Evolutionary conservation across 805 yeast genomes (phyloP).

Genomic region (Metschnikowia bowlesiae): DNA sequence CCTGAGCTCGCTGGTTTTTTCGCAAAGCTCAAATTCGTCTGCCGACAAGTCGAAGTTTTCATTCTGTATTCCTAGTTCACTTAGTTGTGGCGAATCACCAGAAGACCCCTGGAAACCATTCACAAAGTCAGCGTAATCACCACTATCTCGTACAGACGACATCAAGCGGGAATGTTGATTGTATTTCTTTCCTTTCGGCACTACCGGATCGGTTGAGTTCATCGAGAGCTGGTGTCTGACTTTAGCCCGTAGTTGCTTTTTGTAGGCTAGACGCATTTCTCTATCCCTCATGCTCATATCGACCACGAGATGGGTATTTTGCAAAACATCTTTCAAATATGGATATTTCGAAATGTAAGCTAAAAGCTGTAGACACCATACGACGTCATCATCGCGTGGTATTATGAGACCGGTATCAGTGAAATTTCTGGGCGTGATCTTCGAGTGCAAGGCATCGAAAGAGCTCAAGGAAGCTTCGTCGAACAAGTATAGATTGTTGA

Average conservation of each 20-base stretch:
- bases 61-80: conserved; percentile 28
- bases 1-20: conserved; percentile 18
- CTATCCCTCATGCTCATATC: conserved; percentile 49
- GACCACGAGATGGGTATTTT: conserved; percentile 70
- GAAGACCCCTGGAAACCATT: conserved; percentile 32
- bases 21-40: conserved; percentile 32
- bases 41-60: conserved; percentile 31
- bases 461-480: conserved; percentile 26
- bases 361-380: conserved; percentile 86
- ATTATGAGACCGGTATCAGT: conserved; percentile 66
- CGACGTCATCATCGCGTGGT: conserved; percentile 89
- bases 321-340: conserved; percentile 65
- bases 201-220: conserved; percentile 29
- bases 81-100: conserved; percentile 37
- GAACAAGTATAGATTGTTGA: conserved; percentile 37
- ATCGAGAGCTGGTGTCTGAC: conserved; percentile 27
- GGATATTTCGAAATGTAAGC: conserved; percentile 94
- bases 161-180: background rate
- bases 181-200: conserved; percentile 20
- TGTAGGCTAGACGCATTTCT: conserved; percentile 33
- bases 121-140: conserved; percentile 9
- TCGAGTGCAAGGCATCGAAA: conserved; percentile 23
- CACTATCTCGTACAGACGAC: conserved; percentile 3
- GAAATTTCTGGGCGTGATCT: conserved; percentile 34
- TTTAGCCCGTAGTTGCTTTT: conserved; percentile 31